These are phyloP conservation scores for Symbiodinium pilosum DNA, from an alignment of 73 alveolate species.

Conservation along the genomic window DNA sequence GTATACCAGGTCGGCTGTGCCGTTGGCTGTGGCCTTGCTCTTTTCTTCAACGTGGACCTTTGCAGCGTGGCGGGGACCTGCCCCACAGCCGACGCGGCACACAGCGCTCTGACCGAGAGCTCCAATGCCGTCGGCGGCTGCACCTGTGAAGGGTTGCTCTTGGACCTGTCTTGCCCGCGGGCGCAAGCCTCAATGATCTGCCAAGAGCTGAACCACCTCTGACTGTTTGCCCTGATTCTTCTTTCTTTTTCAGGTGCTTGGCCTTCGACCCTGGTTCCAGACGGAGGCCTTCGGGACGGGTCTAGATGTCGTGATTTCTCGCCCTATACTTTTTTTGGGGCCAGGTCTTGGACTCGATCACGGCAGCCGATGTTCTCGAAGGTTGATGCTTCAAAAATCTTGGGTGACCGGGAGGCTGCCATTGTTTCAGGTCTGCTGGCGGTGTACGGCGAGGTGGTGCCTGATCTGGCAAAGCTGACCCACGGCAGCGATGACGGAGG, in stretches of 20 bases:
- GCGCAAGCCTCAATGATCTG: background rate
- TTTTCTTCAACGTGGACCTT: slow-evolving; percentile 43
- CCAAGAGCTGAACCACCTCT: background rate
- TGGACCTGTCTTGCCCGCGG: background rate
- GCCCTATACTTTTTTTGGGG: background rate
- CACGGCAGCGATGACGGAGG: slow-evolving; percentile 46
- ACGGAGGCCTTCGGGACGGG: background rate
- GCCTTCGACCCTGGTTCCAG: background rate
- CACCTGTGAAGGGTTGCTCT: background rate
- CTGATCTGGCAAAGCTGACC: slow-evolving; percentile 25
- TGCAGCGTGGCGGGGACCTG: slow-evolving; percentile 5
- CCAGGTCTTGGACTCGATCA: background rate
- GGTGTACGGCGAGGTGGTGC: slow-evolving; percentile 60
- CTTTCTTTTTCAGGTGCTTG: background rate
- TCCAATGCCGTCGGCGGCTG: background rate
- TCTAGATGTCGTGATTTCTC: too few relatives aligned
- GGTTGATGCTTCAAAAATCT: background rate
- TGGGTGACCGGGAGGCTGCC: background rate
- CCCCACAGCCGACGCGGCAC: too few relatives aligned
- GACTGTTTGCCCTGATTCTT: too few relatives aligned
- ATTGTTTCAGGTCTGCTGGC: background rate
- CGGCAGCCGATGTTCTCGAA: background rate
- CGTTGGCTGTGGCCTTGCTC: slow-evolving; percentile 61
- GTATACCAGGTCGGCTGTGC: slow-evolving; percentile 39
- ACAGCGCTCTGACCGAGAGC: too few relatives aligned